Evolutionary conservation across 2,329 filamentous ascomycete genomes (phyloP).

Genomic region (Venturia oleaginea): DNA sequence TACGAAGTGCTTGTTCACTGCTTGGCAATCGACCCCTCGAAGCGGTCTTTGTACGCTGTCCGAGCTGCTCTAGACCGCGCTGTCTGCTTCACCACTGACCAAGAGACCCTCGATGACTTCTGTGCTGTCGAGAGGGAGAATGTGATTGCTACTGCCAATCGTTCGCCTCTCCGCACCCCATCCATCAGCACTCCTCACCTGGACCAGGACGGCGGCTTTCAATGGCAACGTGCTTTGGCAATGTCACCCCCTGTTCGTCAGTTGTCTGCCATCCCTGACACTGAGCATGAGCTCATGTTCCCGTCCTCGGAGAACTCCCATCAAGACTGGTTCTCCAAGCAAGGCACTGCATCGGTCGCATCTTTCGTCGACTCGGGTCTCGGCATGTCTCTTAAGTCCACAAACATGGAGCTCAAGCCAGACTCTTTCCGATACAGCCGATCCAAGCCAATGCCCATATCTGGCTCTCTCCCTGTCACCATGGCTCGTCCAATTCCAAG

Average conservation of each 20-base stretch:
- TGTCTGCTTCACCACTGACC: constrained; percentile 86
- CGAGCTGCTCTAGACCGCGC: constrained; percentile 70
- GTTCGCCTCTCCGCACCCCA: constrained; percentile 89
- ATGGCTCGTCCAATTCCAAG: constrained; percentile 53
- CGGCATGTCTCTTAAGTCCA: constrained; percentile 69
- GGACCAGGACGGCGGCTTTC: constrained; percentile 71
- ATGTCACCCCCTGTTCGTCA: constrained; percentile 66
- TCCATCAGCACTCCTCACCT: constrained; percentile 83
- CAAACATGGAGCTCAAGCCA: constrained; percentile 46
- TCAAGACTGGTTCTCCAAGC: constrained; percentile 66
- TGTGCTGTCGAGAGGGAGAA: constrained; percentile 69
- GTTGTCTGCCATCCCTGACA: constrained; percentile 74
- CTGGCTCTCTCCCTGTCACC: constrained; percentile 63
- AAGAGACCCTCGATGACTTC: constrained; percentile 89
- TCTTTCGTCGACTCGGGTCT: constrained; percentile 79
- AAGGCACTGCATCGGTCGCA: constrained; percentile 70
- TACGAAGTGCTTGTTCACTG: constrained; percentile 88
- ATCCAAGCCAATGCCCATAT: constrained; percentile 67
- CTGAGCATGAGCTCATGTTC: constrained; percentile 47
- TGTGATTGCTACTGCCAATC: constrained; percentile 72
- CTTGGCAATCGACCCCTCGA: constrained; percentile 82
- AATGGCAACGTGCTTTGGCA: constrained; percentile 87
- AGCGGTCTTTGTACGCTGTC: constrained; percentile 71
- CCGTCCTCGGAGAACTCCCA: constrained; percentile 46
- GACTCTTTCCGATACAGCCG: constrained; percentile 44